Evolutionary conservation across 169 alveolate genomes (phyloP).

Genomic region (Plasmodium blacklocki): DNA sequence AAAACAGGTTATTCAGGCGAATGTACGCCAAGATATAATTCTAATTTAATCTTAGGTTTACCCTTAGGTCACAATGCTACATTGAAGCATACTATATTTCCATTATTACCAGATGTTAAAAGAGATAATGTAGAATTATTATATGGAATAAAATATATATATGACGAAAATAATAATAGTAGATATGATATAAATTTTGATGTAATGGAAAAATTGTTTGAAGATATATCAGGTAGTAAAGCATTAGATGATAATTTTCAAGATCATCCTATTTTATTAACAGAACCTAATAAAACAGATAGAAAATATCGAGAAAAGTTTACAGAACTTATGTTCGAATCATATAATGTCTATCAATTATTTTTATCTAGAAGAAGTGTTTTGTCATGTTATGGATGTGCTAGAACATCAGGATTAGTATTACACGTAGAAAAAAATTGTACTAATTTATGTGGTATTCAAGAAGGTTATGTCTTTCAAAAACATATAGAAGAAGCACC

Average conservation of each 20-base stretch:
- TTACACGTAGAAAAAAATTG: slow-evolving; percentile 85
- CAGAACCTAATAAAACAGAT: slow-evolving; percentile 83
- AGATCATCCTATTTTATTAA: slow-evolving; percentile 81
- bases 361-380: slow-evolving; percentile 83
- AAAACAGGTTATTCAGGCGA: slow-evolving; percentile 84
- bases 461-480: slow-evolving; percentile 83
- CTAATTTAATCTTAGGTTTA: slow-evolving; percentile 80
- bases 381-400: slow-evolving; percentile 84
- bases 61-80: slow-evolving; percentile 79
- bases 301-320: slow-evolving; percentile 77
- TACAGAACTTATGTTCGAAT: slow-evolving; percentile 81
- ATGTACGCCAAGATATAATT: slow-evolving; percentile 79
- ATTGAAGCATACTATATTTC: slow-evolving; percentile 83
- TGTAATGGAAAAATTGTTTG: slow-evolving; percentile 81
- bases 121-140: slow-evolving; percentile 82
- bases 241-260: slow-evolving; percentile 82
- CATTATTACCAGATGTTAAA: slow-evolving; percentile 82
- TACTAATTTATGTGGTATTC: slow-evolving; percentile 80
- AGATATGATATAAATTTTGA: slow-evolving; percentile 70
- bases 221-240: slow-evolving; percentile 81
- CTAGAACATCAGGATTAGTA: slow-evolving; percentile 81
- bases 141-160: slow-evolving; percentile 79
- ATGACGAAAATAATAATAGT: slow-evolving; percentile 76
- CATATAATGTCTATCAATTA: slow-evolving; percentile 79
- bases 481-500: slow-evolving; percentile 82